Conservation (phyloP, 2,329 filamentous ascomycete species). For the Ophiocordyceps sinensis region DNA sequence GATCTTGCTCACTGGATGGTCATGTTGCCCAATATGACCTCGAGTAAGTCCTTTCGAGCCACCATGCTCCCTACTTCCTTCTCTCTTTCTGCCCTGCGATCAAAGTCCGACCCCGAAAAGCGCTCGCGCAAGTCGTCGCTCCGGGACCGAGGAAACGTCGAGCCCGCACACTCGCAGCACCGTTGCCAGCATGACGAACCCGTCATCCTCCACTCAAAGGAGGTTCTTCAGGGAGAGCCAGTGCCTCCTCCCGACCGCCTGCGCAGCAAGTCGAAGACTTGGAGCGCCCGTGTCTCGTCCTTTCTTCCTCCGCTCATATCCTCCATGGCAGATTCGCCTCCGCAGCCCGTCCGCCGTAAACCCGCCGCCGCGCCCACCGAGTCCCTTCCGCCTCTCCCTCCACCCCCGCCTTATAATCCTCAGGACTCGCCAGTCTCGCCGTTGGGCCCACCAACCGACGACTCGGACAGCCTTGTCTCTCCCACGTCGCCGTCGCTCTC, state of each 20-base stretch:
- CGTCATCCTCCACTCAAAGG: background rate
- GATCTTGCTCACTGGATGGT: constrained; percentile 7
- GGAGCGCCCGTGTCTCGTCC: constrained; percentile 21
- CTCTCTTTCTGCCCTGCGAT: constrained; percentile 19
- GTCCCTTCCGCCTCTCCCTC: constrained; percentile 8
- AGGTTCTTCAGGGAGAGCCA: constrained; percentile 4
- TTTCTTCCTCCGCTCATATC: constrained; percentile 23
- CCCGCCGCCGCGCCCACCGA: constrained; percentile 6
- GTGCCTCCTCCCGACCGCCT: constrained; percentile 9
- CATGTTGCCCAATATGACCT: constrained; percentile 27
- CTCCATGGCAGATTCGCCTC: constrained; percentile 14
- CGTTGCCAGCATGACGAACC: background rate
- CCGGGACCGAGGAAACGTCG: background rate
- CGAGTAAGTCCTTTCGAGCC: constrained; percentile 29
- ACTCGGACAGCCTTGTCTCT: background rate
- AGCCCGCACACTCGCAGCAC: background rate
- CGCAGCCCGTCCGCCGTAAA: constrained; percentile 11
- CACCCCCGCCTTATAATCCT: constrained; percentile 6
- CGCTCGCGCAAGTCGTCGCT: constrained; percentile 2
- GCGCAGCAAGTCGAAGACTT: constrained; percentile 18
- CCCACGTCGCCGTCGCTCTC: background rate
- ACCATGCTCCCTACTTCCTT: constrained; percentile 20
- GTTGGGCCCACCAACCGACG: background rate
- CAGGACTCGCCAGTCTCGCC: background rate
- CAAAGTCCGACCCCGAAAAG: constrained; percentile 13